Evolutionary conservation across 768 basidiomycete species (phyloP).

Genomic region (Mycena olivaceomarginata): DNA sequence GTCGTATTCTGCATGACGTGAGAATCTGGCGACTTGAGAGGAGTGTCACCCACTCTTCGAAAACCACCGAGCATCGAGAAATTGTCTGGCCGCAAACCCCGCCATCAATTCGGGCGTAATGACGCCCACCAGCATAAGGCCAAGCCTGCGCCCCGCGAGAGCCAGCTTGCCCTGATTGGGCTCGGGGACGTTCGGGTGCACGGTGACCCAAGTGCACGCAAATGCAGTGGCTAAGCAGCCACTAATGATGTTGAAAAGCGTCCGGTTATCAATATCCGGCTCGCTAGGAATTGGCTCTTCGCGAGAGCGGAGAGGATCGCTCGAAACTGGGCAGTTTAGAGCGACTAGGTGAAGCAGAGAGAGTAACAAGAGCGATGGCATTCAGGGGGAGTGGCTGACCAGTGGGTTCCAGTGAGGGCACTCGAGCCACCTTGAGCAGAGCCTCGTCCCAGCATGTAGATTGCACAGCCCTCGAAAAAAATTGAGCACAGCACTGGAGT

Average conservation of each 20-base stretch:
- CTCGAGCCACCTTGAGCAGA: too few species aligned
- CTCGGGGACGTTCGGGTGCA: neutral
- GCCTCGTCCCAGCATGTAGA: too few species aligned
- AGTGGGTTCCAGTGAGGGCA: too few species aligned
- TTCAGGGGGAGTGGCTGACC: too few species aligned
- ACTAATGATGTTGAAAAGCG: neutral
- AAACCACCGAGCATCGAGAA: neutral
- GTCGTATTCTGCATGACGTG: neutral
- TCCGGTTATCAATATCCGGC: too few species aligned
- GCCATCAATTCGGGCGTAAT: neutral
- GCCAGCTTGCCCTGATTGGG: neutral
- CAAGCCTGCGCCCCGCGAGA: neutral
- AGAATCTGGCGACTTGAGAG: neutral
- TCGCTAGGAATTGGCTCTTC: too few species aligned
- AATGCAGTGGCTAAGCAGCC: neutral
- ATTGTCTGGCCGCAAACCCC: neutral
- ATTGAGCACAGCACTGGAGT: too few species aligned
- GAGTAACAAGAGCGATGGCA: too few species aligned
- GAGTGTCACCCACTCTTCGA: neutral
- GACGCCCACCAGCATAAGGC: neutral
- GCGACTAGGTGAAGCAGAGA: too few species aligned
- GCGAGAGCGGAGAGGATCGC: too few species aligned
- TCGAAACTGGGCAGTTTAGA: too few species aligned
- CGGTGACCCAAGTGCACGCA: slow-evolving; percentile 9
- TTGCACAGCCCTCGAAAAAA: too few species aligned